Conservation (phyloP, 176 grass and related monocot species). For the Triticum timopheevii region DNA sequence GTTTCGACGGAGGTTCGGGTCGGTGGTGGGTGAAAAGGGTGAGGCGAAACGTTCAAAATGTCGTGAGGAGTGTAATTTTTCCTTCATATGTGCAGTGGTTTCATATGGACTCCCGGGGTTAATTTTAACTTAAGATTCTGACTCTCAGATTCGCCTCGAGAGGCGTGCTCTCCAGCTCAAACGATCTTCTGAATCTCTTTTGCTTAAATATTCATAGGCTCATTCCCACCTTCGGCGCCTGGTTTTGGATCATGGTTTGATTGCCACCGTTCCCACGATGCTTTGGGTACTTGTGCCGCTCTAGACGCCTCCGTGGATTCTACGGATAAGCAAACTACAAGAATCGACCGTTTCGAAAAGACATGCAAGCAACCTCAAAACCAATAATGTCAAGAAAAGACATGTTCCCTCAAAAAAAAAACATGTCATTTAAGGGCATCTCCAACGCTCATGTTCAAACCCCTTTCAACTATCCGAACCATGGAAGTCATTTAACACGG, state of each 20-base stretch:
- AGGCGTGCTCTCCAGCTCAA: background rate
- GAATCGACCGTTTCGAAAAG: no score
- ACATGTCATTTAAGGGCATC: no score
- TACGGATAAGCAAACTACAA: background rate
- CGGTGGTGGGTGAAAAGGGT: background rate
- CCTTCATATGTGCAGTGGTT: background rate
- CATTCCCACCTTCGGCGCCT: background rate
- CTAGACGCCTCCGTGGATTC: background rate
- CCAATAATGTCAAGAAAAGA: no score
- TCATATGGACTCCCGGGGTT: background rate
- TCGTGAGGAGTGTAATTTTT: background rate
- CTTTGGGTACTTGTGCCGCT: background rate
- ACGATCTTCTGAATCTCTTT: background rate
- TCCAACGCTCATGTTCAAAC: no score
- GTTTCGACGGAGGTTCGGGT: no score
- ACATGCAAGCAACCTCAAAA: no score
- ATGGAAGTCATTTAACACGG: no score
- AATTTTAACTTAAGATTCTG: no score
- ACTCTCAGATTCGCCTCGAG: background rate
- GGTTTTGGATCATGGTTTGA: background rate
- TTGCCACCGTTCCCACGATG: background rate
- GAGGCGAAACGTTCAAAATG: slow-evolving; percentile 9
- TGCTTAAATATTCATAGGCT: background rate
- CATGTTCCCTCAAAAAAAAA: no score
- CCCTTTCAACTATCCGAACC: no score